Base-by-base conservation (phyloP, 768 basidiomycete genomes). In the Pleurotus ostreatus region DNA sequence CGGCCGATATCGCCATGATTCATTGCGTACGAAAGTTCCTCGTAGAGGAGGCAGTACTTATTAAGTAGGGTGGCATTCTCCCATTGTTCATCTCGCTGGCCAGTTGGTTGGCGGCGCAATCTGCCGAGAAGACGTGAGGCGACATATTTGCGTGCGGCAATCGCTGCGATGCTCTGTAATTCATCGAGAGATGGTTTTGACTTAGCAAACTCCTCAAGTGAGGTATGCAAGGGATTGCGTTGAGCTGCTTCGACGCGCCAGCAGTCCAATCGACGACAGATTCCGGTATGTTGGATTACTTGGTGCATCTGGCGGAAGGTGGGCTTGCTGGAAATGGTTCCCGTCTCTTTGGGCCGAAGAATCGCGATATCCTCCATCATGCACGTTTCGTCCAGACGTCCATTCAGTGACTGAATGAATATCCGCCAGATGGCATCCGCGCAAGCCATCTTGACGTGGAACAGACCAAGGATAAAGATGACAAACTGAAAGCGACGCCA, bases 1-100 rank as follows among this genome's bases (percentile, higher is more conserved):
- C 68, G 59, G 0, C 72, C 70, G 47, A 75, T 69, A 51, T 73
- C 73, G 6, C 66, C 62, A 16, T 52, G 11, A 26, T 68, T 66
- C 64, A 68, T 66, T 0, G 65, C 63, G 46, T 69, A 57, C 0
- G 60, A 57, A 3, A 72, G 16, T 48, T 73, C 71, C 37, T 65
- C 61, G 49, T 74, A 75, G 1, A 70, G 63, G 6, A 73, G 57
- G 6, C 58, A 43, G 41, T 72, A 62, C 8, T 60, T 20, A 15
- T 68, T 59, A 9, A 45, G 53, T 2, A 70, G 46, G 12, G 55
- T 11, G 0, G 52, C 40, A 46, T 74, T 70, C 46, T 68, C 65
- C 12, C 46, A 58, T 12, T 59, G 54, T 16, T 65, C n/a, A 56
- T 72, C 69, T 1, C 63, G 58, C 2, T 45, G 44, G 13, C 25